Evolutionary conservation across 768 basidiomycete genomes (phyloP).

Genomic region (Agrocybe pediades): DNA sequence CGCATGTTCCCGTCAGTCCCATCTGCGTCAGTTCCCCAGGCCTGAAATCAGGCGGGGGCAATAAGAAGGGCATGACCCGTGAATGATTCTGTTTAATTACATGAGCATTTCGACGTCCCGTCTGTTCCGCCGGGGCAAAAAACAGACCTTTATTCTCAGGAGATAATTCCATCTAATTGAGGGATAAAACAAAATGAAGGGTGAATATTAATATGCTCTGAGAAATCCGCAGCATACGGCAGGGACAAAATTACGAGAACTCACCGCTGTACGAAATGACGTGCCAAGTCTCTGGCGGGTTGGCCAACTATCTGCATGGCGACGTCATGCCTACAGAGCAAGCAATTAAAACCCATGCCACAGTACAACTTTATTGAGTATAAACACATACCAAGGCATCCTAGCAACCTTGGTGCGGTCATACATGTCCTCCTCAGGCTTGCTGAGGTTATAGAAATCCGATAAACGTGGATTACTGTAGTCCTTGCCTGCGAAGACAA

Average conservation of each 20-base stretch:
- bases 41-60: slow-evolving; percentile 93
- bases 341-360: background rate
- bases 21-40: slow-evolving; percentile 74
- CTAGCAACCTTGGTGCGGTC: slow-evolving; percentile 86
- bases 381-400: slow-evolving; percentile 84
- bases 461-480: slow-evolving; percentile 87
- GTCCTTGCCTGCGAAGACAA: slow-evolving; percentile 78
- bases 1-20: slow-evolving; percentile 93
- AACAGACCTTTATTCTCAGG: slow-evolving; percentile 81
- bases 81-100: slow-evolving; percentile 72
- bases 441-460: slow-evolving; percentile 86
- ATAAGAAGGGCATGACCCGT: slow-evolving; percentile 88
- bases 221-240: slow-evolving; percentile 13
- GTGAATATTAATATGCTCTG: slow-evolving; percentile 12
- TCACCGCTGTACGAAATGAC: slow-evolving; percentile 93
- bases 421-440: slow-evolving; percentile 95
- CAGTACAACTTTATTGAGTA: background rate
- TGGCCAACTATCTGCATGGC: slow-evolving; percentile 95
- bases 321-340: slow-evolving; percentile 83
- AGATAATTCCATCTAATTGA: slow-evolving; percentile 86
- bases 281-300: slow-evolving; percentile 90
- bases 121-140: slow-evolving; percentile 1
- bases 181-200: slow-evolving; percentile 2
- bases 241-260: slow-evolving; percentile 10
- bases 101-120: slow-evolving; percentile 4